A percentile compares a stretch with the other conserved stretches of the same genome.
Conservation (phyloP, 2,329 filamentous ascomycete species). For the Botrytis galanthina region DNA sequence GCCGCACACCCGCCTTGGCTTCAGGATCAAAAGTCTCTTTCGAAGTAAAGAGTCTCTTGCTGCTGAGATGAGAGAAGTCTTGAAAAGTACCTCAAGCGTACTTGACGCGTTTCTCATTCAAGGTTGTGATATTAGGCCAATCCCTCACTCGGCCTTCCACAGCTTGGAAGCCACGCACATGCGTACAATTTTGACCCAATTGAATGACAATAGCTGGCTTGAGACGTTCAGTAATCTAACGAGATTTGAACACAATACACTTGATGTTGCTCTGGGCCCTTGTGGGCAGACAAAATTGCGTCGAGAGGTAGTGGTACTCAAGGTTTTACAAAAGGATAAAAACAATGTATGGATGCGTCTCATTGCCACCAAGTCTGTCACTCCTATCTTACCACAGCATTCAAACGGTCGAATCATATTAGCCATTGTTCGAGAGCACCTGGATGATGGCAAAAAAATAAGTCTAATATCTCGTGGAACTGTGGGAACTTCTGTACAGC, state of each 20-base stretch:
- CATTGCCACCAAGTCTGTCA: constrained; percentile 21
- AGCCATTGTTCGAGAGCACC: constrained; percentile 32
- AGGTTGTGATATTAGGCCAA: constrained; percentile 13
- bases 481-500: not conserved
- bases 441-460: constrained; percentile 26
- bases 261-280: constrained; percentile 24
- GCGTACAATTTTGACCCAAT: constrained; percentile 33
- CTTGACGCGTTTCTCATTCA: constrained; percentile 33
- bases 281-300: not conserved
- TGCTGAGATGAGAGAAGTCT: constrained; percentile 29
- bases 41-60: constrained; percentile 35
- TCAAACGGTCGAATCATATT: constrained; percentile 26
- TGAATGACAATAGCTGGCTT: constrained; percentile 33
- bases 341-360: constrained; percentile 28
- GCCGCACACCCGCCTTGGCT: constrained; percentile 26
- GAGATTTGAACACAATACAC: constrained; percentile 22
- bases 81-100: constrained; percentile 27
- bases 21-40: constrained; percentile 33
- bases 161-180: constrained; percentile 35
- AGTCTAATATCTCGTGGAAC: not conserved
- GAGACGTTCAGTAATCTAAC: constrained; percentile 30
- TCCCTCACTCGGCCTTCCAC: constrained; percentile 36
- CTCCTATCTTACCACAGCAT: constrained; percentile 1
- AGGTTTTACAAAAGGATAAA: constrained; percentile 30
- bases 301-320: constrained; percentile 32